Conservation (phyloP, 768 basidiomycete genomes). For the Glaciozyma martinii region DNA sequence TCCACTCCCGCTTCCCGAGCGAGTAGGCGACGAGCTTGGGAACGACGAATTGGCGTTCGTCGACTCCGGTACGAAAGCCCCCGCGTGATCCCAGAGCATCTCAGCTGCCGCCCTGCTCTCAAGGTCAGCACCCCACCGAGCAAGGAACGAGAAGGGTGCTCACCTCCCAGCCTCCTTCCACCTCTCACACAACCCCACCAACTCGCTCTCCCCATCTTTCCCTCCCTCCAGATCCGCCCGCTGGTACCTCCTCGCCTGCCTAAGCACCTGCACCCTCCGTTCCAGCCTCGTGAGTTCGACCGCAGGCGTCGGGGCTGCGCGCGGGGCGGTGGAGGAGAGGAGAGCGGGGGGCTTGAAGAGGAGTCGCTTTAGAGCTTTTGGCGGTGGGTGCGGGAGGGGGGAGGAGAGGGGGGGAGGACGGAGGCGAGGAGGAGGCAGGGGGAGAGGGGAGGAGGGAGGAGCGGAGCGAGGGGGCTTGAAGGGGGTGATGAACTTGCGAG, state of each 20-base stretch:
- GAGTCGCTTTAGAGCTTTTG: too few relatives aligned
- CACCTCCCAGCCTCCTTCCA: slow-evolving; percentile 11
- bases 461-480: not conserved
- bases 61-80: not conserved
- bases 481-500: not conserved
- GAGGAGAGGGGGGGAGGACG: not conserved
- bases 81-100: not conserved
- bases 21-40: not conserved
- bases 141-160: not conserved
- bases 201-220: not conserved
- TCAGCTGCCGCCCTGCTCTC: not conserved
- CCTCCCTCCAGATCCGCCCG: not conserved
- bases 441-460: not conserved
- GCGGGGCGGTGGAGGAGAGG: not conserved
- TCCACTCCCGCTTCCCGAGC: not conserved
- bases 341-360: not conserved
- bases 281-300: not conserved
- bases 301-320: not conserved
- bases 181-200: slow-evolving; percentile 1
- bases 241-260: slow-evolving; percentile 6
- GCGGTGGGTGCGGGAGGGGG: not conserved
- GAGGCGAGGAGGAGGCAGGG: not conserved
- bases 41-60: too few relatives aligned
- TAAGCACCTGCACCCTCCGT: not conserved
- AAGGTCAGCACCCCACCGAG: not conserved